Evolutionary conservation across 2,329 filamentous ascomycete species (phyloP).

Genomic region (Botrytis porri): DNA sequence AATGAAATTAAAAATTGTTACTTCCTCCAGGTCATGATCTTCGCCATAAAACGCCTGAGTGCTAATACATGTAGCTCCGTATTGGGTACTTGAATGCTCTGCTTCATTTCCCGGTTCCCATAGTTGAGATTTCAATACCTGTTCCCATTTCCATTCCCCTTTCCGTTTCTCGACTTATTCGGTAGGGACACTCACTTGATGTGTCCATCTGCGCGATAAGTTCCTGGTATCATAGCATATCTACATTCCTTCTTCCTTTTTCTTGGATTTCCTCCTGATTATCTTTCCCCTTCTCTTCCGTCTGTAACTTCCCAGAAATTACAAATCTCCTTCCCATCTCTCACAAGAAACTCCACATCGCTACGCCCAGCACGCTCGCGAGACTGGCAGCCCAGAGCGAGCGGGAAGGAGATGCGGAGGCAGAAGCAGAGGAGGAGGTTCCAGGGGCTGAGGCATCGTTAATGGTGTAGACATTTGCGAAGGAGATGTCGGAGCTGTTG

Average conservation of each 20-base stretch:
- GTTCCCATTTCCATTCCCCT: no score
- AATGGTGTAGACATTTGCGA: constrained; percentile 62
- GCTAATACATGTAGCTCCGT: not conserved
- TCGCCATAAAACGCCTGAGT: not conserved
- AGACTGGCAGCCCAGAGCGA: not conserved
- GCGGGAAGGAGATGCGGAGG: not conserved
- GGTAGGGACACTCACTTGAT: not conserved
- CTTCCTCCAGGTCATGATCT: not conserved
- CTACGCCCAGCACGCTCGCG: not conserved
- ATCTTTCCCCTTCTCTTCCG: not conserved
- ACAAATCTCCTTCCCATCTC: no score
- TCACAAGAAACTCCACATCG: not conserved
- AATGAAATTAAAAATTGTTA: no score
- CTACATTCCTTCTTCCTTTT: not conserved
- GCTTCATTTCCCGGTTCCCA: not conserved
- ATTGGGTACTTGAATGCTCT: not conserved
- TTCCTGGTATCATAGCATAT: not conserved
- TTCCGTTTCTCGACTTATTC: not conserved
- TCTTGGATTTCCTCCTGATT: not conserved
- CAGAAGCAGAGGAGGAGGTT: not conserved
- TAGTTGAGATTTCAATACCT: not conserved
- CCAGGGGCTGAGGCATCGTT: constrained; percentile 34
- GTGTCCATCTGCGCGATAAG: not conserved
- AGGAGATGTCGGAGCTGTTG: constrained; percentile 54
- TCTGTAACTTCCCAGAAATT: no score